Percentiles rank a stretch among this genome's conserved stretches.
These are phyloP conservation scores for Dictyostelium gargantuum DNA, from an alignment of 208 protist species.

Conservation along the genomic window DNA sequence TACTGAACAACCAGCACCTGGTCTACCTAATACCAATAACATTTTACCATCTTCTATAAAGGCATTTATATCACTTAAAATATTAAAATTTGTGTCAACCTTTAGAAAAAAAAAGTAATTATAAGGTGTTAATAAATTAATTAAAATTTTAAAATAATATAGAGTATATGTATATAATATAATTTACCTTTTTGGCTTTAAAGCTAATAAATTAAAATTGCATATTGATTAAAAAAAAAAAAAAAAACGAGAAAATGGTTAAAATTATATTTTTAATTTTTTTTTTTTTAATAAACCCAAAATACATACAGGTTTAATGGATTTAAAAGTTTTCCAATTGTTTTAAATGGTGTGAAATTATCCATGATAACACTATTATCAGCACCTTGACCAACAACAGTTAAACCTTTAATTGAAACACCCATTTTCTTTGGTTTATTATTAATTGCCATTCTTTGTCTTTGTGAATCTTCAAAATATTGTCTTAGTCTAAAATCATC, in stretches of 20 bases:
- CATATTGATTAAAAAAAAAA: no score
- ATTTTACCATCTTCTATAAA: constrained; percentile 62
- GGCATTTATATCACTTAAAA: constrained; percentile 41
- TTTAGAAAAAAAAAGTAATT: no score
- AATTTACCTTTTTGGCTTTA: no score
- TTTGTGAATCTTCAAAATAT: constrained; percentile 31
- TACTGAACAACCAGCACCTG: constrained; percentile 40
- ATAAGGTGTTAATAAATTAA: no score
- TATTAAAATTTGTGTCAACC: constrained; percentile 52
- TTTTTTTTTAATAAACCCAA: no score
- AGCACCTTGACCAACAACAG: constrained; percentile 28
- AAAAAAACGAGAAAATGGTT: no score
- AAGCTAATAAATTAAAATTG: no score
- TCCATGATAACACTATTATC: not conserved
- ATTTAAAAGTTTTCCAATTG: not conserved
- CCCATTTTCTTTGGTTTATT: constrained; percentile 48
- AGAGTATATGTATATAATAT: no score
- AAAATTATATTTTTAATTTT: no score
- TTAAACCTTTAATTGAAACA: not conserved
- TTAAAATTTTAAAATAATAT: no score
- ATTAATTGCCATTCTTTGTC: not conserved
- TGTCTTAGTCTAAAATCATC: not conserved
- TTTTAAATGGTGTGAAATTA: constrained; percentile 5
- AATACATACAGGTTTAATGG: not conserved
- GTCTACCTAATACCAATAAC: constrained; percentile 61